phyloP scores from a whole-genome alignment of 1,139 yeast genomes.

The Pichia sp. region DNA sequence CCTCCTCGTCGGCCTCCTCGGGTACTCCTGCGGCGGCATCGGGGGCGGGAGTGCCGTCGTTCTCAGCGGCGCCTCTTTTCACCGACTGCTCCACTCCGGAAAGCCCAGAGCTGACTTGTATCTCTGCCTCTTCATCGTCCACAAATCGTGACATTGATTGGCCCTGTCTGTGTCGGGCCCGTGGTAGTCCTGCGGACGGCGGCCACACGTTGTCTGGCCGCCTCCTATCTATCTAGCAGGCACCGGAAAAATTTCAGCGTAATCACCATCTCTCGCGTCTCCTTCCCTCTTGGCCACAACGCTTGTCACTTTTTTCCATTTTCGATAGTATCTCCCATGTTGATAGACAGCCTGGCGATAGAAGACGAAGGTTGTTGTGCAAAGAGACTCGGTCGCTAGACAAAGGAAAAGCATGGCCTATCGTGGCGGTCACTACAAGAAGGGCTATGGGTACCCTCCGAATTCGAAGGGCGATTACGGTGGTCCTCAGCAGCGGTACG shows the following conservation, averaged over 20 bases:
- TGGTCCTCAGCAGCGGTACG: background rate
- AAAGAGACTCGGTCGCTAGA: background rate
- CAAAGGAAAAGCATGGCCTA: slow-evolving; percentile 9
- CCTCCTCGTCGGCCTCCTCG: background rate
- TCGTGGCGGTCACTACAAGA: slow-evolving; percentile 9
- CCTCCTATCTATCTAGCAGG: background rate
- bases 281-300: background rate
- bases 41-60: background rate
- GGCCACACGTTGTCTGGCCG: too few relatives aligned
- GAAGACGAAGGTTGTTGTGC: too few relatives aligned
- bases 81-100: background rate
- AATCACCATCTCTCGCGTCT: background rate
- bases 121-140: slow-evolving; percentile 6
- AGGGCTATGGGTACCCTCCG: background rate
- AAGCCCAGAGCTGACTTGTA: background rate
- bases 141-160: slow-evolving; percentile 7
- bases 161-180: background rate
- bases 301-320: background rate
- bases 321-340: background rate
- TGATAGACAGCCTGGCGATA: background rate
- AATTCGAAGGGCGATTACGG: background rate
- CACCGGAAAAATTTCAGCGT: background rate
- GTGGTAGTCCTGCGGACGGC: too few relatives aligned
- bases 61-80: background rate
- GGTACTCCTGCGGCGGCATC: background rate